Conservation (phyloP, 495 filamentous ascomycete species). For the Achaetomiella virescens region DNA sequence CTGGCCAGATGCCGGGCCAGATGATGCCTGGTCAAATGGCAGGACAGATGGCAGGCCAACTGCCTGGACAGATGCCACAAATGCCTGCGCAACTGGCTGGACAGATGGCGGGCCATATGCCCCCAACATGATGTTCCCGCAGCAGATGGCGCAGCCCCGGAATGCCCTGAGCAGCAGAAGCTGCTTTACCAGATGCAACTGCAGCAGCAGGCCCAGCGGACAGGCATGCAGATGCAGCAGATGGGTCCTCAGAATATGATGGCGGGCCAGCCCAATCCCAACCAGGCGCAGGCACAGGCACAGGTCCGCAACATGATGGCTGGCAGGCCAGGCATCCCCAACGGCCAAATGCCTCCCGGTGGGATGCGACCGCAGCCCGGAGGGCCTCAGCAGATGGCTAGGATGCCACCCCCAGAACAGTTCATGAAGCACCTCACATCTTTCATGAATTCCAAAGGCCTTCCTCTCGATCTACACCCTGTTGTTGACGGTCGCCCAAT, state of each 20-base stretch:
- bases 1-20: conserved; percentile 16
- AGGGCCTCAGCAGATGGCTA: conserved; percentile 22
- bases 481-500: conserved; percentile 63
- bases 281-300: conserved; percentile 21
- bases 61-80: conserved; percentile 19
- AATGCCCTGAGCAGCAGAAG: conserved; percentile 50
- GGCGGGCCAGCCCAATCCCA: conserved; percentile 9
- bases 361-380: conserved; percentile 37
- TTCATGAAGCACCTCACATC: conserved; percentile 67
- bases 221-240: conserved; percentile 48
- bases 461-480: conserved; percentile 65
- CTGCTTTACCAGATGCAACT: conserved; percentile 60
- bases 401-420: conserved; percentile 48
- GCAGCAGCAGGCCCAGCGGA: conserved; percentile 59
- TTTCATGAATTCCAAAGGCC: conserved; percentile 65
- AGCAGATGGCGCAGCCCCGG: conserved; percentile 50
- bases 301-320: conserved; percentile 42
- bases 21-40: conserved; percentile 22
- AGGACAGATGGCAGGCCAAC: conserved; percentile 15
- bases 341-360: conserved; percentile 42
- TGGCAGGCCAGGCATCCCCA: conserved; percentile 40
- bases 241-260: conserved; percentile 40
- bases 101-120: conserved; percentile 27
- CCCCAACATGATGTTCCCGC: conserved; percentile 36
- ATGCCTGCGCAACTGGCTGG: conserved; percentile 18